Evolutionary conservation across 2,329 filamentous ascomycete species (phyloP).

Genomic region (Fusarium sp.): DNA sequence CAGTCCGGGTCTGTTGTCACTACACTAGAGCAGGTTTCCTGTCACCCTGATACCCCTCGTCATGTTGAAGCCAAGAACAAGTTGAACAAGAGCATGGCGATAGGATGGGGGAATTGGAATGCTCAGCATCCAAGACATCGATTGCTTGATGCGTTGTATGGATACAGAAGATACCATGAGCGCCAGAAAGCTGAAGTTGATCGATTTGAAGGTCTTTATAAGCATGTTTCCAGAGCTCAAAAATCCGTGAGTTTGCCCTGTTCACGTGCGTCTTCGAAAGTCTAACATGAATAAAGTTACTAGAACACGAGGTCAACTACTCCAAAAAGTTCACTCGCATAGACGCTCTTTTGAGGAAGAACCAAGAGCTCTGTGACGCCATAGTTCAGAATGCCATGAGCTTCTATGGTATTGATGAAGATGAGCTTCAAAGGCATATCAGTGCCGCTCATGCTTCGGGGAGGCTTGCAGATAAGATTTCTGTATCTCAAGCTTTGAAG

Average conservation of each 20-base stretch:
- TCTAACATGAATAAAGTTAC: slow-evolving; percentile 49
- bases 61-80: slow-evolving; percentile 49
- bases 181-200: slow-evolving; percentile 53
- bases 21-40: slow-evolving; percentile 42
- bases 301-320: slow-evolving; percentile 69
- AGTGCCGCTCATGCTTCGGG: slow-evolving; percentile 53
- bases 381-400: slow-evolving; percentile 59
- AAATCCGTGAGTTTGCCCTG: slow-evolving; percentile 28
- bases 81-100: slow-evolving; percentile 48
- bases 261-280: rapidly evolving
- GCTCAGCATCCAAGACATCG: slow-evolving; percentile 54
- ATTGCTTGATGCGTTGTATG: slow-evolving; percentile 55
- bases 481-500: slow-evolving; percentile 65
- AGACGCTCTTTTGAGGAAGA: slow-evolving; percentile 57
- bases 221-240: slow-evolving; percentile 51
- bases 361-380: slow-evolving; percentile 58
- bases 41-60: slow-evolving; percentile 36
- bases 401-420: slow-evolving; percentile 58
- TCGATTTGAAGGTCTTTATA: slow-evolving; percentile 52
- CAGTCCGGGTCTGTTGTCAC: slow-evolving; percentile 37
- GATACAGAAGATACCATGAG: slow-evolving; percentile 52
- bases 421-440: slow-evolving; percentile 59
- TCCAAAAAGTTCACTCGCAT: slow-evolving; percentile 63
- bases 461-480: slow-evolving; percentile 57
- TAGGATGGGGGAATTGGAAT: slow-evolving; percentile 49